phyloP scores from a whole-genome alignment of 2,329 filamentous ascomycete species.

The Colletotrichum incanum region DNA sequence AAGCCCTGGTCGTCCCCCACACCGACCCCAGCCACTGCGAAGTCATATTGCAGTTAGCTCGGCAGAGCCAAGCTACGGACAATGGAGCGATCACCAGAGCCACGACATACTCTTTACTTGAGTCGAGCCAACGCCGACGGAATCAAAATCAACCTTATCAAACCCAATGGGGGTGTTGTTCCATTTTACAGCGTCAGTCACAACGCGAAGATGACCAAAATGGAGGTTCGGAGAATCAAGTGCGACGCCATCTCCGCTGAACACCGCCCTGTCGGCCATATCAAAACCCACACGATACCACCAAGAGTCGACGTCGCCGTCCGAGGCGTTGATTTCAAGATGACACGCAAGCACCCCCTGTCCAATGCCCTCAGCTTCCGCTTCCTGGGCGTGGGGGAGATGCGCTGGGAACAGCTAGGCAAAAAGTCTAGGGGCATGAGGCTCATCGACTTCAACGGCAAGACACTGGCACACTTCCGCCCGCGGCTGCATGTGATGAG shows the following conservation, averaged over 20 bases:
- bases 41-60: neutral
- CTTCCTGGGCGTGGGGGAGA: constrained; percentile 32
- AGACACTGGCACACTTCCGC: constrained; percentile 27
- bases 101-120: constrained; percentile 22
- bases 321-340: constrained; percentile 34
- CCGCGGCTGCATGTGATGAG: constrained; percentile 16
- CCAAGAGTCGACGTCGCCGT: constrained; percentile 34
- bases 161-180: neutral
- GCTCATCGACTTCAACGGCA: constrained; percentile 42
- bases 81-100: constrained; percentile 22
- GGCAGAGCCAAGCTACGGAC: neutral
- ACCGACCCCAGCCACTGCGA: neutral
- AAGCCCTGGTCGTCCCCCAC: neutral
- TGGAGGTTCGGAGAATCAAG: constrained; percentile 30
- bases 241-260: constrained; percentile 17
- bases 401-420: constrained; percentile 36
- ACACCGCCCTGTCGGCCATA: constrained; percentile 15
- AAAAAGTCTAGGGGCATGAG: constrained; percentile 27
- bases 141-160: constrained; percentile 22
- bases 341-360: constrained; percentile 37
- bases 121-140: neutral
- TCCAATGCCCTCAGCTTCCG: constrained; percentile 31
- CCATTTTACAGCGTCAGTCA: constrained; percentile 28
- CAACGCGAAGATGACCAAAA: constrained; percentile 33
- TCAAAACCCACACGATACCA: constrained; percentile 35